Conservation (phyloP, 108 stramenopile species). For the Epithemia pelagica region DNA sequence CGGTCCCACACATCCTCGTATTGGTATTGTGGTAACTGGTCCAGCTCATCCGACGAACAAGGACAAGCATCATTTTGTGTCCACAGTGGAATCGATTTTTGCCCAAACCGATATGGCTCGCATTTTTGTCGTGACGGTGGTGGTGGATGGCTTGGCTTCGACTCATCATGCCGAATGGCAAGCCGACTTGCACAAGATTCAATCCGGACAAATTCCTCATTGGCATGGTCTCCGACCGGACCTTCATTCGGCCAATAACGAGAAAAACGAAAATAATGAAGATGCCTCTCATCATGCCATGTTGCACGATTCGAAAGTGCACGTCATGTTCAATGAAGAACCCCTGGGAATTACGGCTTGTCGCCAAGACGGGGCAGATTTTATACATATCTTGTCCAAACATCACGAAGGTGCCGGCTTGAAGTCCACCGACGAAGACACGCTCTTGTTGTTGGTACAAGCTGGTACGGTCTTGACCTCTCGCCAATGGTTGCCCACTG, state of each 20-base stretch:
- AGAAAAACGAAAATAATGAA: slow-evolving; percentile 16
- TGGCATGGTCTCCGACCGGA: slow-evolving; percentile 44
- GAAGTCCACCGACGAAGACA: slow-evolving; percentile 60
- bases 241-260: slow-evolving; percentile 15
- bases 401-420: slow-evolving; percentile 59
- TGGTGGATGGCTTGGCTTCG: slow-evolving; percentile 38
- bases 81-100: slow-evolving; percentile 36
- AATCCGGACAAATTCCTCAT: slow-evolving; percentile 42
- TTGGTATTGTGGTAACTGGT: slow-evolving; percentile 59
- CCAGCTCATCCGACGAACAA: neutral
- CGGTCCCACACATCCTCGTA: slow-evolving; percentile 67
- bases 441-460: slow-evolving; percentile 55
- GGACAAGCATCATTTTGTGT: slow-evolving; percentile 6
- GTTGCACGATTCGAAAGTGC: slow-evolving; percentile 64
- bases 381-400: slow-evolving; percentile 40
- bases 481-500: slow-evolving; percentile 42
- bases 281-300: no score
- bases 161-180: slow-evolving; percentile 7
- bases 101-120: slow-evolving; percentile 56
- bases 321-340: slow-evolving; percentile 40
- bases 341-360: slow-evolving; percentile 39
- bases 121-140: slow-evolving; percentile 59
- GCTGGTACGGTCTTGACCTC: slow-evolving; percentile 30
- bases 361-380: slow-evolving; percentile 49
- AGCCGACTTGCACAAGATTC: slow-evolving; percentile 26